phyloP scores from a whole-genome alignment of 225 moss, liverwort and hornwort species.

The Bryum argenteum region DNA sequence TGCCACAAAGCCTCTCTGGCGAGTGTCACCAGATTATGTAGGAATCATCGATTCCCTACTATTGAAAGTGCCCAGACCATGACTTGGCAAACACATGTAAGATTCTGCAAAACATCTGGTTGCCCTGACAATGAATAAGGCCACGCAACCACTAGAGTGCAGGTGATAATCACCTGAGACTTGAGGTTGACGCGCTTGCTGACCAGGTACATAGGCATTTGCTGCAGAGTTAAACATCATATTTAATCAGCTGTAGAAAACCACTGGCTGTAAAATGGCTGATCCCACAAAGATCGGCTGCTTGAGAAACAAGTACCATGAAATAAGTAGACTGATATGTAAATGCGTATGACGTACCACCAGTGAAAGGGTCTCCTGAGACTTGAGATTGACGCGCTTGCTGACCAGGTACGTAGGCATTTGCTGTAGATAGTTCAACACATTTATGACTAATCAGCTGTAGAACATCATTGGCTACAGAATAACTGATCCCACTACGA shows the following conservation, averaged over 20 bases:
- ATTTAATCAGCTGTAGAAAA: slow-evolving; percentile 21
- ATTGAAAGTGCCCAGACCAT: slow-evolving; percentile 16
- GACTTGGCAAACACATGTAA: slow-evolving; percentile 16
- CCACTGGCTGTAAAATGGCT: neutral
- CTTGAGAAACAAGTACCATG: slow-evolving; percentile 13
- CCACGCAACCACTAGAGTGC: slow-evolving; percentile 22
- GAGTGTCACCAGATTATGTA: slow-evolving; percentile 9
- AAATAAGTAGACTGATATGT: slow-evolving; percentile 10
- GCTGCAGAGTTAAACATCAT: slow-evolving; percentile 55
- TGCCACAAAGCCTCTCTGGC: slow-evolving; percentile 27
- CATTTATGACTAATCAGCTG: slow-evolving; percentile 22
- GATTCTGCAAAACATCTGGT: slow-evolving; percentile 5
- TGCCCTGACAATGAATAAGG: slow-evolving; percentile 8
- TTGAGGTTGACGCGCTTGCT: slow-evolving; percentile 53
- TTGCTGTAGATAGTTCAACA: slow-evolving; percentile 65
- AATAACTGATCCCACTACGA: slow-evolving; percentile 11
- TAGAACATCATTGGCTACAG: neutral
- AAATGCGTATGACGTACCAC: slow-evolving; percentile 15
- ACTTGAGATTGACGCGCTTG: slow-evolving; percentile 52
- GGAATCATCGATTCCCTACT: slow-evolving; percentile 6
- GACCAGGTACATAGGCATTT: slow-evolving; percentile 91
- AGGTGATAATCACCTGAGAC: slow-evolving; percentile 38
- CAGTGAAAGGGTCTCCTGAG: slow-evolving; percentile 35
- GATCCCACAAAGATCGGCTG: slow-evolving; percentile 14
- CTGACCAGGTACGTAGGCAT: slow-evolving; percentile 87